Evolutionary conservation across 2,329 filamentous ascomycete genomes (phyloP).

Genomic region (Coniella lustricola): DNA sequence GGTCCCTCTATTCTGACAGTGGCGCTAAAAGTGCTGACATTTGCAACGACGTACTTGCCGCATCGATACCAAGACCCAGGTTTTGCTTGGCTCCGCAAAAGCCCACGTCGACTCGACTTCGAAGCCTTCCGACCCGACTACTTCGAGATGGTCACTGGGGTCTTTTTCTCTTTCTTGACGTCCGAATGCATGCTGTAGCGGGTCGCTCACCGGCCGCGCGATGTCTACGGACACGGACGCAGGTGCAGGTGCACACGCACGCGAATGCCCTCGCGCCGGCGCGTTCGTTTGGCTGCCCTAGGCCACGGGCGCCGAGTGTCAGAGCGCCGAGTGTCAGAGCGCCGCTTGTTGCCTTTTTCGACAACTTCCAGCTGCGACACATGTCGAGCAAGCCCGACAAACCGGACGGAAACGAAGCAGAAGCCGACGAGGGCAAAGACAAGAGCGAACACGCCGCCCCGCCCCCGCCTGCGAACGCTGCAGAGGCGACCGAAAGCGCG

Average conservation of each 20-base stretch:
- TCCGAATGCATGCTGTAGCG: constrained; percentile 16
- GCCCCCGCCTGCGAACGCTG: constrained; percentile 5
- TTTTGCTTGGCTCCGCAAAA: neutral
- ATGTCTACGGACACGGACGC: constrained; percentile 10
- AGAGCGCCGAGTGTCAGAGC: neutral
- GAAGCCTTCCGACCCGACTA: neutral
- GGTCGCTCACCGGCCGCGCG: constrained; percentile 13
- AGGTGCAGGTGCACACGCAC: neutral
- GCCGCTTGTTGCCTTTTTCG: neutral
- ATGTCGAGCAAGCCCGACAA: constrained; percentile 15
- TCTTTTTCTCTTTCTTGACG: constrained; percentile 5
- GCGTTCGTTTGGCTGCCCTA: neutral
- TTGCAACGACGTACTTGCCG: neutral
- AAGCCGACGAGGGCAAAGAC: constrained; percentile 10
- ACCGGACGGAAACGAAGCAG: constrained; percentile 6
- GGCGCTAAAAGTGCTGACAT: neutral
- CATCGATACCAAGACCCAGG: neutral
- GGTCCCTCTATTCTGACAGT: neutral
- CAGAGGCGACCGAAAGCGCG: constrained; percentile 6
- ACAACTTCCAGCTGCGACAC: neutral
- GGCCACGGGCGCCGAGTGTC: neutral
- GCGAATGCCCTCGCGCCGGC: neutral
- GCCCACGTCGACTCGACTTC: neutral
- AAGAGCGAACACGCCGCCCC: constrained; percentile 10
- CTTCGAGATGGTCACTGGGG: constrained; percentile 15